Base-by-base conservation (phyloP, 352 stramenopile species). In the Globisporangium sylvaticum region DNA sequence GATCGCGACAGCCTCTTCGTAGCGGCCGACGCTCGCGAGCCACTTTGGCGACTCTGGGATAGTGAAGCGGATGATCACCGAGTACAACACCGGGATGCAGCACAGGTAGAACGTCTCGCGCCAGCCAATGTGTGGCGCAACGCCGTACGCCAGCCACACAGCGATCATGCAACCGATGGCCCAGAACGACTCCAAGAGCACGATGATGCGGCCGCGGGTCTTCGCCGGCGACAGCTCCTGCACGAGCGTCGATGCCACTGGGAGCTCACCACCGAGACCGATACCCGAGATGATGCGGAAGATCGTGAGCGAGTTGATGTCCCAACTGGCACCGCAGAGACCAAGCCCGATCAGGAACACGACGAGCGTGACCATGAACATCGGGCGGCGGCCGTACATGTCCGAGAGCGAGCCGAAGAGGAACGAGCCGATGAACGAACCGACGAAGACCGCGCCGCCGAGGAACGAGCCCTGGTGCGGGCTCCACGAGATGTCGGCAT, bases 21-120 rank as follows among this genome's bases (percentile, higher is more conserved):
- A 84, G 22, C 83, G 79, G 8, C 81, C 81, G 22, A 91, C 81
- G 32, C 76, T 87, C 27, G 83, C 83, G 10, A 90, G 72, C 83
- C 83, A 91, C 68, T 88, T 88, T 52, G 83, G 81, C n/a, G 81
- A 90, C 69, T 91, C 83, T 0, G 80, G 83, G 50, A 90, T 77
- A 27, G 58, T 75, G 32, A 85, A 76, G 22, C 78, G 76, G 37
- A 91, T 79, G 9, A 83, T 73, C 39, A 70, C 70, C 9, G 78
- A 74, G 58, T 84, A 91, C 2, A 91, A 6, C 18, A 86, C 79
- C 4, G 73, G 72, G 48, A 80, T 81, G 57, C 71, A 83, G 63
- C 68, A 87, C 10, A 90, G 59, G 58, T 80, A 81, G 53, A 85
- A 90, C 18, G 81, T 84, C 32, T 84, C 69, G 22, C 83, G 79